Evolutionary conservation across 306 rosid genomes (phyloP), one percentile per base, ranked within the genome.

Genomic region (Calophaca sinica): DNA sequence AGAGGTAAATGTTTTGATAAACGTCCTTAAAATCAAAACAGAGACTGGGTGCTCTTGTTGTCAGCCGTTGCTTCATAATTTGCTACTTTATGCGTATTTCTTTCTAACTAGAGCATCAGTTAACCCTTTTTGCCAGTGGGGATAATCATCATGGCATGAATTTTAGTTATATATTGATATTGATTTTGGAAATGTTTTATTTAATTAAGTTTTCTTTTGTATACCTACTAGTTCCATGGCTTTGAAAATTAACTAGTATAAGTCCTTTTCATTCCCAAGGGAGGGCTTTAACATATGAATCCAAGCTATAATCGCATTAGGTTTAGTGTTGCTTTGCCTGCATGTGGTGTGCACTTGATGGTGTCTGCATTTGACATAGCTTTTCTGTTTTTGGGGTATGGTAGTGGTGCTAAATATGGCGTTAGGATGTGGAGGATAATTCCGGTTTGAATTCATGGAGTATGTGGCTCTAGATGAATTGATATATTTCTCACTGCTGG

Each of bases 1-100:
- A 81, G 85, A 83, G 96, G 97, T 94, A 83, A 64, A 41, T 35
- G 29, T 50, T 62, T 15, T 42, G 8, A 28, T 9, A 33, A 61
- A 63, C 26, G 6, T 52, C 48, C 42, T 9, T 65, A 4, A 26
- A 31, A 32, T 69, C 3, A 35, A n/a, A 51, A 60, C 9, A 28
- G 41, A 59, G 63, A 54, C 74, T 62, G 51, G 29, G 50, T 74
- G 15, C 35, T 42, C 54, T 26, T 61, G 26, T 26, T 44, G 4
- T 58, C 9, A 2, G 33, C 7, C 49, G 15, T 65, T 82, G 52
- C 9, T 72, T 65, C 4, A 6, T 14, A 70, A 39, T 44, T 52
- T 48, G 49, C 15, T 42, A 26, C 12, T 66, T 55, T 51, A 15
- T 50, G 32, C 35, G 5, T 7, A 41, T 8, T 46, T 62, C 7